Evolutionary conservation across 257 asterid genomes (phyloP), one percentile per base, ranked within the genome.

Genomic region (Primulina huaijiensis): DNA sequence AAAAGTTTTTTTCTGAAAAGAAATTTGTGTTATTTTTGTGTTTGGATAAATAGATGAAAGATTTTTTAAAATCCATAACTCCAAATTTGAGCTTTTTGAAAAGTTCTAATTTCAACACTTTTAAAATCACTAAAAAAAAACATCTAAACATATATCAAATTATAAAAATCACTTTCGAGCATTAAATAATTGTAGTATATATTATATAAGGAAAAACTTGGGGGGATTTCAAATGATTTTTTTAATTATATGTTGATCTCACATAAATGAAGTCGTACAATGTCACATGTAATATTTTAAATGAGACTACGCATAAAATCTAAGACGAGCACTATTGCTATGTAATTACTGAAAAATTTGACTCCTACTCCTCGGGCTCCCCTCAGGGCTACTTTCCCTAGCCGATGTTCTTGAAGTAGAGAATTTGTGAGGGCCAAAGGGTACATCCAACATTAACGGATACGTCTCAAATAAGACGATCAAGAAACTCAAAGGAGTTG

Each of bases 401-500:
- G 92, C 78, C 0, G 87, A 86, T 14, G 94, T 88, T 70, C 25
- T 82, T 4, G 94, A 90, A 71, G 94, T 86, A 23, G 25, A 0
- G 97, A 94, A 2, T 85, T 88, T 34, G 92, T 85, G 67, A 79
- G 84, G 71, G 62, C 53, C 78, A 85, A 83, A 0, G 90, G 96
- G 0, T 88, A 90, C 83, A 85, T 85, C 80, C 0, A 84, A 74
- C 2, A 82, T 90, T 31, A 82, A 75, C 0, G 94, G 89, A 0
- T 81, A 55, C 5, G 21, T 90, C 20, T 88, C 78, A 70, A 90
- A 84, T 79, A 84, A 81, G 77, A 72, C 73, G 77, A 90, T 90
- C 82, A 88, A 85, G 87, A 88, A 88, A 71, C 87, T 90, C 37
- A 81, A 86, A 75, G 95, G 92, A 89, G 83, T 81, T 87, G 27